phyloP scores from a whole-genome alignment of 306 rosid genomes.

The Abrus pulchellus region DNA sequence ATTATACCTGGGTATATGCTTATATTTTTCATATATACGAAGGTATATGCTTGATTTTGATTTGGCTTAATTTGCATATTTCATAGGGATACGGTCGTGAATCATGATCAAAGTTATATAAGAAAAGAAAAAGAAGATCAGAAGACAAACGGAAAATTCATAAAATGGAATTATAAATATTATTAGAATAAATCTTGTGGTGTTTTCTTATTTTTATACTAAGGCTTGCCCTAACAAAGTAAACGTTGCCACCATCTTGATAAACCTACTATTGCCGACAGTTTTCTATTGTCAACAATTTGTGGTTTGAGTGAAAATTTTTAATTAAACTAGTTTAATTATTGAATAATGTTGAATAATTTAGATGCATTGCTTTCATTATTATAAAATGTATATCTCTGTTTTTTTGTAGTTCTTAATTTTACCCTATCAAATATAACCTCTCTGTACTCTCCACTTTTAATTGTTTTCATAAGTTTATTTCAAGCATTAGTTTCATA shows the following conservation, averaged over 20 bases:
- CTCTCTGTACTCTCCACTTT: background rate
- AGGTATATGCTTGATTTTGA: too few species aligned
- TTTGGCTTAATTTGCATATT: too few species aligned
- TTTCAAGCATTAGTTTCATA: background rate
- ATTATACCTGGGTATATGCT: background rate
- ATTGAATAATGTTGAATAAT: background rate
- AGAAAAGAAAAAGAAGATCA: background rate
- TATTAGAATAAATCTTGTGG: background rate
- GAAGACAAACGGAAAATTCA: constrained; percentile 8
- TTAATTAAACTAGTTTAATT: background rate
- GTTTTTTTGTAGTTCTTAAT: background rate
- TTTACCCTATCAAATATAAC: background rate
- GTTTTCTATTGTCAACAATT: constrained; percentile 15
- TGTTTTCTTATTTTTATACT: background rate
- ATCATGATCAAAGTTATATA: background rate
- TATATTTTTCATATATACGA: too few species aligned
- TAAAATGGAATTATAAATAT: constrained; percentile 14
- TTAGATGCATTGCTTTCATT: background rate
- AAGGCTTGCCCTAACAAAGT: background rate
- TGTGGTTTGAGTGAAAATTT: background rate
- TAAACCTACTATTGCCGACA: constrained; percentile 21
- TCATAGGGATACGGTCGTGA: background rate
- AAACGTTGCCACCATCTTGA: constrained; percentile 10
- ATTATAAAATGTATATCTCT: background rate
- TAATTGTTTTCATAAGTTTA: background rate